These are phyloP conservation scores for Didymella arachidicola DNA, from an alignment of 2,329 filamentous ascomycete genomes.

Conservation along the genomic window DNA sequence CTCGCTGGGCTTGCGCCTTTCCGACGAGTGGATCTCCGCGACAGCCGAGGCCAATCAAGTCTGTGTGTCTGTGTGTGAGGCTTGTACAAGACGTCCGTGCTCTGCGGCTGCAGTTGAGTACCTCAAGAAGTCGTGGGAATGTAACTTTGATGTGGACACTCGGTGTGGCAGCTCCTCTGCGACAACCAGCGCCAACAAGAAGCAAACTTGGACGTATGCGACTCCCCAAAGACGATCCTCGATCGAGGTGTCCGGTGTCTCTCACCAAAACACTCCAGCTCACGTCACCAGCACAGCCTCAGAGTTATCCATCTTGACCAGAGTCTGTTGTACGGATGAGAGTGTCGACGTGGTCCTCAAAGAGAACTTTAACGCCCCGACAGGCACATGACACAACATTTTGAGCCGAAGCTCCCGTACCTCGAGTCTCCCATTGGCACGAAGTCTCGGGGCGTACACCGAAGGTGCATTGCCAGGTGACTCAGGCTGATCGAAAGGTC, in stretches of 20 bases:
- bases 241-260: conserved; percentile 58
- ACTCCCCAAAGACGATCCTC: conserved; percentile 62
- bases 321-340: conserved; percentile 75
- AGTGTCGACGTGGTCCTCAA: conserved; percentile 77
- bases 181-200: conserved; percentile 18
- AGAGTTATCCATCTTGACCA: conserved; percentile 68
- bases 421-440: conserved; percentile 54
- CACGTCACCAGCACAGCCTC: conserved; percentile 50
- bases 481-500: conserved; percentile 67
- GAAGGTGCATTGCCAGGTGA: conserved; percentile 30
- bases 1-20: conserved; percentile 65
- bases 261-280: conserved; percentile 59
- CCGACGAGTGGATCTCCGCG: conserved; percentile 64
- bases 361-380: conserved; percentile 74
- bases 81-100: conserved; percentile 45
- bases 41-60: conserved; percentile 39
- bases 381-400: conserved; percentile 75
- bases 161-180: conserved; percentile 47
- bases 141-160: conserved; percentile 42
- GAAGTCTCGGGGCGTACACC: conserved; percentile 27
- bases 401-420: conserved; percentile 58
- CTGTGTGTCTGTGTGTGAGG: conserved; percentile 57
- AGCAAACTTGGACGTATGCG: conserved; percentile 33
- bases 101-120: conserved; percentile 45
- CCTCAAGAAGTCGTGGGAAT: conserved; percentile 43